Conservation (phyloP, 257 asterid genomes). For the Primulina eburnea region DNA sequence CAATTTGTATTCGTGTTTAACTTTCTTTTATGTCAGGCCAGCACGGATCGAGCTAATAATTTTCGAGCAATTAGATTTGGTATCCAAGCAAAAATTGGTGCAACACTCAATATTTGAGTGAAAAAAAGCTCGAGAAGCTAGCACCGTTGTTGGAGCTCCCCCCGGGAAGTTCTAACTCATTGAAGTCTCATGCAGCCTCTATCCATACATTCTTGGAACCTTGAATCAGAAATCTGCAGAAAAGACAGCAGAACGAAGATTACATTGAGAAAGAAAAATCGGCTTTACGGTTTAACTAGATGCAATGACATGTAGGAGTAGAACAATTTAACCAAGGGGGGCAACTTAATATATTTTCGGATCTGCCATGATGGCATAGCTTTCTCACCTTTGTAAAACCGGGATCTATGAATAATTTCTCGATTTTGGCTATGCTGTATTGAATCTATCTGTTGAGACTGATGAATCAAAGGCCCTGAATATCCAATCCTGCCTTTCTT, state of each 20-base stretch:
- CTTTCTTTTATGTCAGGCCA: background rate
- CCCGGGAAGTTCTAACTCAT: background rate
- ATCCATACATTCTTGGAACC: background rate
- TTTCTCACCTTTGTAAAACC: slow-evolving; percentile 57
- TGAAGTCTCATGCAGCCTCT: background rate
- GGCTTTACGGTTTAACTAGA: background rate
- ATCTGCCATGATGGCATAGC: background rate
- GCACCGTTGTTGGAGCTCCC: background rate
- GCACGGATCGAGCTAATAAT: background rate
- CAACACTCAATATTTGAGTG: background rate
- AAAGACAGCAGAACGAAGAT: slow-evolving; percentile 3
- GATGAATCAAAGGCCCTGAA: slow-evolving; percentile 54
- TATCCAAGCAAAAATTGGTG: background rate
- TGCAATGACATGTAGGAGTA: background rate
- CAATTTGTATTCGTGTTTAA: background rate
- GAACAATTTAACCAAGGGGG: background rate
- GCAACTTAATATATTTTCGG: background rate
- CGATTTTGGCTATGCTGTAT: slow-evolving; percentile 37
- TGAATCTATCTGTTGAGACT: slow-evolving; percentile 29
- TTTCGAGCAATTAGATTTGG: background rate
- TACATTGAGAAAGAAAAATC: background rate
- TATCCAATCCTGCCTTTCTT: slow-evolving; percentile 37
- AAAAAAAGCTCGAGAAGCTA: background rate
- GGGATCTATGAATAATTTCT: slow-evolving; percentile 49
- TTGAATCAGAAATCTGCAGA: slow-evolving; percentile 32